A percentile compares a stretch with the other conserved stretches of the same genome.
Evolutionary conservation across 352 stramenopile genomes (phyloP).

Genomic region (Pythium plurisporium): DNA sequence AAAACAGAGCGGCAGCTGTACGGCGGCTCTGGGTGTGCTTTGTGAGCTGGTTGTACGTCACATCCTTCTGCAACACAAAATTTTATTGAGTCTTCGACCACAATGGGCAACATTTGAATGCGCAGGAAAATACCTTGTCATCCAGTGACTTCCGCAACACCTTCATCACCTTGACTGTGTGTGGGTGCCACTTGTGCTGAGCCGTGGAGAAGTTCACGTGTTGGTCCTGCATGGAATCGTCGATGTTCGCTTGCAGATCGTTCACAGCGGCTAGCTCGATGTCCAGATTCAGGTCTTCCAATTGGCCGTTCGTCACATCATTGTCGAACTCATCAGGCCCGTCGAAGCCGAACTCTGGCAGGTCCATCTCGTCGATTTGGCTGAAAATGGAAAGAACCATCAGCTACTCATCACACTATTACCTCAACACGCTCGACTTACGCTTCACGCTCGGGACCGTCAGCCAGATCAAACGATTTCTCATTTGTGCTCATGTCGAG

Average conservation of each 20-base stretch:
- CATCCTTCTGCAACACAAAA: constrained; percentile 34
- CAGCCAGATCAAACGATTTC: constrained; percentile 21
- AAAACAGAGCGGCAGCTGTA: constrained; percentile 94
- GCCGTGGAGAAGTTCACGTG: constrained; percentile 38
- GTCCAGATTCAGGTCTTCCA: constrained; percentile 72
- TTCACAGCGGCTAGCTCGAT: constrained; percentile 80
- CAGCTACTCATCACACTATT: too few species aligned
- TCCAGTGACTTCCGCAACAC: constrained; percentile 72
- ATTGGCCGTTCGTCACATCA: constrained; percentile 28
- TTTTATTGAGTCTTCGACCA: background rate
- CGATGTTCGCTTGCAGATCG: constrained; percentile 65
- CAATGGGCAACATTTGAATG: background rate
- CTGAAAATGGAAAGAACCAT: constrained; percentile 6
- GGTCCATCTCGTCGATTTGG: constrained; percentile 35
- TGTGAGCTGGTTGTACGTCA: constrained; percentile 85
- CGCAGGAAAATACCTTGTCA: constrained; percentile 41
- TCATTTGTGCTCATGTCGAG: constrained; percentile 1
- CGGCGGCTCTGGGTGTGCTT: constrained; percentile 77
- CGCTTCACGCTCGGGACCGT: constrained; percentile 13
- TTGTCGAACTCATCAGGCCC: constrained; percentile 48
- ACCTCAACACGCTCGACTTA: background rate
- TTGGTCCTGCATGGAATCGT: constrained; percentile 31
- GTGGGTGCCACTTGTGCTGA: constrained; percentile 96
- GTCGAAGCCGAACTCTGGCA: constrained; percentile 54
- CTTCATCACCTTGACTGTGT: constrained; percentile 95